These are phyloP conservation scores for Cryptosporidium sp. DNA, from an alignment of 169 alveolate genomes.

Conservation along the genomic window DNA sequence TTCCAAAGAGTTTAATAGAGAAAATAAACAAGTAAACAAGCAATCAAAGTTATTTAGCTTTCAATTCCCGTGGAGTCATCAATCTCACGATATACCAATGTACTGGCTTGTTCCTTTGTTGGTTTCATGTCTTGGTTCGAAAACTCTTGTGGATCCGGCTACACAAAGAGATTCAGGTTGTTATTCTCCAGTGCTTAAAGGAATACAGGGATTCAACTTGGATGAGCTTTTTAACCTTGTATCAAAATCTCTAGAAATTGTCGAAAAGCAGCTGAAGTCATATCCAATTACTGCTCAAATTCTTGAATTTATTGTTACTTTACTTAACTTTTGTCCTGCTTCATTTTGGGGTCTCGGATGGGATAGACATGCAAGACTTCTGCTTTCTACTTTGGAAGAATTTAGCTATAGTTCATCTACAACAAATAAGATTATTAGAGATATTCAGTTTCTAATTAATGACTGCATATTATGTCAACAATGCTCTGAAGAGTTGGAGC, in stretches of 20 bases:
- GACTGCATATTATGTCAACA: constrained; percentile 43
- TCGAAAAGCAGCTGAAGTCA: constrained; percentile 57
- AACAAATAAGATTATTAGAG: constrained; percentile 4
- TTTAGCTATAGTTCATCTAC: background rate
- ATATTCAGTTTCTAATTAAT: constrained; percentile 27
- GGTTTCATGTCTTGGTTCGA: background rate
- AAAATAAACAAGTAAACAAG: background rate
- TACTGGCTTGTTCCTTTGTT: constrained; percentile 69
- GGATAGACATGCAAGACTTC: constrained; percentile 64
- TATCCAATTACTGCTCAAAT: constrained; percentile 63
- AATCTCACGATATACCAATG: constrained; percentile 29
- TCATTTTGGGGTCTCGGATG: constrained; percentile 73
- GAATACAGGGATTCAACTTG: constrained; percentile 40
- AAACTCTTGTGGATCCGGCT: constrained; percentile 5
- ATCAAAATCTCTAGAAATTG: constrained; percentile 43
- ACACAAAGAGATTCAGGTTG: constrained; percentile 10
- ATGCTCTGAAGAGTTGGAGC: constrained; percentile 7
- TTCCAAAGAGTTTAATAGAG: background rate
- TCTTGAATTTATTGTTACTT: constrained; percentile 19
- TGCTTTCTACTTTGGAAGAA: background rate
- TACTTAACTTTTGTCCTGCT: constrained; percentile 51
- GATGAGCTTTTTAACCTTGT: constrained; percentile 43
- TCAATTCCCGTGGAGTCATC: constrained; percentile 23
- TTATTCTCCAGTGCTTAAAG: constrained; percentile 37
- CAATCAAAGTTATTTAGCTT: background rate